Evolutionary conservation across 2,329 filamentous ascomycete genomes (phyloP).

Genomic region (Curvularia sp.): DNA sequence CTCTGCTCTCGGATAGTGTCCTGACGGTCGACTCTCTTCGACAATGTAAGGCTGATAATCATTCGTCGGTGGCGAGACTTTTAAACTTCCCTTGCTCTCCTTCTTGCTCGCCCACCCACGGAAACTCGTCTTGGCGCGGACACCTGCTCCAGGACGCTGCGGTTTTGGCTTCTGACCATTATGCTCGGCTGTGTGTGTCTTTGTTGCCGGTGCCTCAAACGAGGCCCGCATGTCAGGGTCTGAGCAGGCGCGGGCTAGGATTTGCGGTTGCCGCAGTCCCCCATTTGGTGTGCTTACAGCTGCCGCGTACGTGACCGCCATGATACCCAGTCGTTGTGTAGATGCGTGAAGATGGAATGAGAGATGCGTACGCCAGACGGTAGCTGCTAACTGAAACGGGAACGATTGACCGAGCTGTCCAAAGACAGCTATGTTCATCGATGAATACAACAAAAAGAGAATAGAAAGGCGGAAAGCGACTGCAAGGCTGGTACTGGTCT

Average conservation of each 20-base stretch:
- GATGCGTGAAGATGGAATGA: background rate
- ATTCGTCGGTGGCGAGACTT: background rate
- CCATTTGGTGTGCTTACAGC: conserved; percentile 30
- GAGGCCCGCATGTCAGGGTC: conserved; percentile 20
- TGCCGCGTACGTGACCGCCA: conserved; percentile 30
- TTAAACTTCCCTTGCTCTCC: conserved; percentile 9
- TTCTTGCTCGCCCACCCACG: conserved; percentile 24
- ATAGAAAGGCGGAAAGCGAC: background rate
- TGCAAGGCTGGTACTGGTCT: background rate
- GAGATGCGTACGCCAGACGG: background rate
- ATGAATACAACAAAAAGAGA: background rate
- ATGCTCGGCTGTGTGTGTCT: background rate
- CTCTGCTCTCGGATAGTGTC: conserved; percentile 20
- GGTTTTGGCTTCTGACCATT: conserved; percentile 12
- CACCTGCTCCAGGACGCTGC: conserved; percentile 21
- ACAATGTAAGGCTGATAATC: conserved; percentile 14
- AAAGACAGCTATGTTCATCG: conserved; percentile 13
- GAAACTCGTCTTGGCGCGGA: conserved; percentile 24
- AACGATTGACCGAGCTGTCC: conserved; percentile 8
- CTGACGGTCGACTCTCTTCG: conserved; percentile 13
- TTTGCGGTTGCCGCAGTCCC: conserved; percentile 21
- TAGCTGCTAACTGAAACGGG: background rate
- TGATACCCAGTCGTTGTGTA: conserved; percentile 8
- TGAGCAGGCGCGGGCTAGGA: conserved; percentile 21
- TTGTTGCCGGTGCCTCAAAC: conserved; percentile 11